phyloP scores from a whole-genome alignment of 331 rosid genomes.

The Arachis monticola region DNA sequence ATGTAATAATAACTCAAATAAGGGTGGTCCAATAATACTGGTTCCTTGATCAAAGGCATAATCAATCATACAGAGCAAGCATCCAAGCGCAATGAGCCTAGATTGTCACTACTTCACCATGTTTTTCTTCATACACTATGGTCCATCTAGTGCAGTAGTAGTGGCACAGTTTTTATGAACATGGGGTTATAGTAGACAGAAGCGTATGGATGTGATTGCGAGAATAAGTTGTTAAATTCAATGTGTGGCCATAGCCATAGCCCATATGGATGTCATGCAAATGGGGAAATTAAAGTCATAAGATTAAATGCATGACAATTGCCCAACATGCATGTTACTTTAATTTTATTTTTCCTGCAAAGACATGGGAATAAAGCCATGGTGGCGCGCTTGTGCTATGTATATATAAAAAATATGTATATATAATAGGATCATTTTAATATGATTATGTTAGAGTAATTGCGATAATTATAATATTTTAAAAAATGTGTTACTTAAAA shows the following conservation, averaged over 20 bases:
- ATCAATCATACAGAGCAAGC: constrained; percentile 45
- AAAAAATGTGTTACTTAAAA: no score
- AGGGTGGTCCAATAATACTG: constrained; percentile 43
- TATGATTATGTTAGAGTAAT: no score
- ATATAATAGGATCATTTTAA: no score
- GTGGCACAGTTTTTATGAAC: constrained; percentile 15
- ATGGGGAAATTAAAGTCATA: constrained; percentile 28
- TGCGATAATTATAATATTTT: no score
- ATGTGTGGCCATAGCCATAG: constrained; percentile 27
- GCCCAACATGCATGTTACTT: constrained; percentile 51
- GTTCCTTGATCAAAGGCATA: constrained; percentile 44
- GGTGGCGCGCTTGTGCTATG: constrained; percentile 23
- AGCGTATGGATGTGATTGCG: constrained; percentile 38
- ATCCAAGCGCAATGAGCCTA: constrained; percentile 47
- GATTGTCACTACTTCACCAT: constrained; percentile 47
- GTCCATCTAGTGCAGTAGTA: constrained; percentile 48
- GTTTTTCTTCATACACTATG: constrained; percentile 44
- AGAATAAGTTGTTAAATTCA: constrained; percentile 32
- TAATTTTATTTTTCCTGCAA: constrained; percentile 27
- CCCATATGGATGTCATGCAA: constrained; percentile 41
- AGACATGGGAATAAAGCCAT: constrained; percentile 44
- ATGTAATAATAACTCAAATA: constrained; percentile 38
- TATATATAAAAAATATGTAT: no score
- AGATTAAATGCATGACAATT: constrained; percentile 47
- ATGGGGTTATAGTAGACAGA: constrained; percentile 28